Evolutionary conservation across 495 filamentous ascomycete genomes (phyloP).

Genomic region (Amorphotheca resinae): DNA sequence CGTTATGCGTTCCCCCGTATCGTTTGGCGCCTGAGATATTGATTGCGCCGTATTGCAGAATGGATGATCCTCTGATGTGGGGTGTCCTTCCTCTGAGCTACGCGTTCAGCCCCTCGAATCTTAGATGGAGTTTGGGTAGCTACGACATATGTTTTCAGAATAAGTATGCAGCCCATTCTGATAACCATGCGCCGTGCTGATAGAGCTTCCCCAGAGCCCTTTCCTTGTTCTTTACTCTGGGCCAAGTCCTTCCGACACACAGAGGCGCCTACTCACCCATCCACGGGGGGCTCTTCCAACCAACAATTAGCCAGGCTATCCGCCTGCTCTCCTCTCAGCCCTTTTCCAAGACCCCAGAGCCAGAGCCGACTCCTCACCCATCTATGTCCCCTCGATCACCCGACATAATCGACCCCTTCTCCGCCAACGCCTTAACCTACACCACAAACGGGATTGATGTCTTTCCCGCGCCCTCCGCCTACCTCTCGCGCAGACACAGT

Average conservation of each 20-base stretch:
- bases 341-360: constrained; percentile 15
- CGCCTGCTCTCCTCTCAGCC: constrained; percentile 63
- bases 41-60: constrained; percentile 33
- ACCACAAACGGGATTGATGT: constrained; percentile 46
- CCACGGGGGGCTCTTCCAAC: constrained; percentile 72
- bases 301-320: constrained; percentile 76
- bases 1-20: constrained; percentile 29
- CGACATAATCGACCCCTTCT: constrained; percentile 40
- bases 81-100: constrained; percentile 67
- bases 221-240: constrained; percentile 63
- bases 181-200: neutral
- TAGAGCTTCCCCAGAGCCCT: constrained; percentile 31
- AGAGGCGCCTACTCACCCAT: constrained; percentile 55
- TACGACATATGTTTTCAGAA: constrained; percentile 87
- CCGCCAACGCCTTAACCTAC: constrained; percentile 47
- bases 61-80: constrained; percentile 93
- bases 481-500: constrained; percentile 39
- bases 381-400: constrained; percentile 25
- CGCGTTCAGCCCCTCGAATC: constrained; percentile 53
- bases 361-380: constrained; percentile 25
- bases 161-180: constrained; percentile 28
- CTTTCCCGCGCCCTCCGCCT: constrained; percentile 44
- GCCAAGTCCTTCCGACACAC: constrained; percentile 84
- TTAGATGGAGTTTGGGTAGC: constrained; percentile 77
- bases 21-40: constrained; percentile 2